phyloP scores from a whole-genome alignment of 2,329 filamentous ascomycete species.

The Hymenotorrendiella dingleyae region DNA sequence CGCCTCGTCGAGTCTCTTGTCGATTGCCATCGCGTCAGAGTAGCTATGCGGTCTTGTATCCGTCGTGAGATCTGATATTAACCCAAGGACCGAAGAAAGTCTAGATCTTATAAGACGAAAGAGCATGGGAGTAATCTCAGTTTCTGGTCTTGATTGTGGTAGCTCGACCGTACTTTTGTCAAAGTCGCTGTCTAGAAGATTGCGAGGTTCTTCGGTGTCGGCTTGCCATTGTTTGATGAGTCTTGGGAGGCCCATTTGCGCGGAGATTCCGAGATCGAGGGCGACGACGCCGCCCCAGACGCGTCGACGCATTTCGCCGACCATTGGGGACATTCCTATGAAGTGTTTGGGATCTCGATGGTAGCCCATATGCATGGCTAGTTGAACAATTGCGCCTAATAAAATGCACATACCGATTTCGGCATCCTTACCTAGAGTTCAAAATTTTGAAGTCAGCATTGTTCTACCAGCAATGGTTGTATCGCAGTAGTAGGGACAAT shows the following conservation, averaged over 20 bases:
- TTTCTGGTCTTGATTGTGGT: constrained; percentile 47
- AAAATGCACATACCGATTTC: constrained; percentile 43
- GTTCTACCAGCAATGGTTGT: neutral
- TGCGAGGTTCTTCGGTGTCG: constrained; percentile 54
- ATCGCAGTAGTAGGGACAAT: neutral
- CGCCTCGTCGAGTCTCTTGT: neutral
- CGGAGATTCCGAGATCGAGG: constrained; percentile 57
- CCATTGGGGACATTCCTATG: constrained; percentile 41
- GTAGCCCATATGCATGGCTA: constrained; percentile 52
- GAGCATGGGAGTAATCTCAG: constrained; percentile 52
- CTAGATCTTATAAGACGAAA: too few relatives aligned
- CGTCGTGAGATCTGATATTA: constrained; percentile 44
- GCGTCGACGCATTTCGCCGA: constrained; percentile 56
- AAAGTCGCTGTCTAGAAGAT: constrained; percentile 60
- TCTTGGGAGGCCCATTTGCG: constrained; percentile 59
- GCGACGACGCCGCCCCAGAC: constrained; percentile 49
- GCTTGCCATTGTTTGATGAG: constrained; percentile 58
- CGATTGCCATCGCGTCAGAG: neutral
- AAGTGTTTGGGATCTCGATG: constrained; percentile 46
- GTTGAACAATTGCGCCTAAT: constrained; percentile 41
- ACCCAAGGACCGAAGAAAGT: too few relatives aligned
- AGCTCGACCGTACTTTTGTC: constrained; percentile 46
- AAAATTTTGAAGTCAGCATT: neutral
- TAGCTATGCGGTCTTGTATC: constrained; percentile 33
- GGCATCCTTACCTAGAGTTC: too few relatives aligned